A percentile compares a stretch with the other conserved stretches of the same genome.
These are phyloP conservation scores for Colletotrichum sp. DNA, from an alignment of 2,329 filamentous ascomycete genomes.

Conservation along the genomic window DNA sequence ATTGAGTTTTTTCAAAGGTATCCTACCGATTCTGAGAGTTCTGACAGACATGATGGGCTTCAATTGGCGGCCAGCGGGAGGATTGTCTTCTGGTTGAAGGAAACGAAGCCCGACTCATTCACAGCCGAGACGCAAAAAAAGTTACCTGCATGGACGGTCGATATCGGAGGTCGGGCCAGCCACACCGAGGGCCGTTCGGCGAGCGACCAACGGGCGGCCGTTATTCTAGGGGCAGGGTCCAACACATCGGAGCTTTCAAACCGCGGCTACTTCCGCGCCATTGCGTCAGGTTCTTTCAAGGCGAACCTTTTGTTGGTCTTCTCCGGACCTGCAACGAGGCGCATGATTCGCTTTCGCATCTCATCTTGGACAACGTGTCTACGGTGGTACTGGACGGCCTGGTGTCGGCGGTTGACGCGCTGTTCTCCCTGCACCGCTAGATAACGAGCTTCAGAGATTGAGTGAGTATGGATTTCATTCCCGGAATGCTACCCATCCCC, in stretches of 20 bases:
- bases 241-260: neutral
- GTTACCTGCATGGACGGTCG: neutral
- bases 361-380: neutral
- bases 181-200: constrained; percentile 19
- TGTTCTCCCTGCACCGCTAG: neutral
- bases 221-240: neutral
- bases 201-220: constrained; percentile 9
- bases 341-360: neutral
- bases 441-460: neutral
- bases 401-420: neutral
- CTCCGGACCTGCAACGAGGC: neutral
- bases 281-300: neutral
- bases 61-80: constrained; percentile 10
- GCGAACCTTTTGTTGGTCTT: neutral
- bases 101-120: neutral
- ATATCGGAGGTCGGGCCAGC: constrained; percentile 19
- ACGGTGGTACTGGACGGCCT: neutral
- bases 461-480: neutral
- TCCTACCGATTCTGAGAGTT: constrained; percentile 45
- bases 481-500: neutral
- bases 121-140: constrained; percentile 7
- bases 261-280: neutral
- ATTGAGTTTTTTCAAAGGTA: neutral
- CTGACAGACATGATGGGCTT: constrained; percentile 41
- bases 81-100: neutral